A percentile compares a stretch with the other conserved stretches of the same genome.
These are phyloP conservation scores for Bifiguratus adelaidae DNA, from an alignment of 192 early-diverging fungal genomes.

Conservation along the genomic window DNA sequence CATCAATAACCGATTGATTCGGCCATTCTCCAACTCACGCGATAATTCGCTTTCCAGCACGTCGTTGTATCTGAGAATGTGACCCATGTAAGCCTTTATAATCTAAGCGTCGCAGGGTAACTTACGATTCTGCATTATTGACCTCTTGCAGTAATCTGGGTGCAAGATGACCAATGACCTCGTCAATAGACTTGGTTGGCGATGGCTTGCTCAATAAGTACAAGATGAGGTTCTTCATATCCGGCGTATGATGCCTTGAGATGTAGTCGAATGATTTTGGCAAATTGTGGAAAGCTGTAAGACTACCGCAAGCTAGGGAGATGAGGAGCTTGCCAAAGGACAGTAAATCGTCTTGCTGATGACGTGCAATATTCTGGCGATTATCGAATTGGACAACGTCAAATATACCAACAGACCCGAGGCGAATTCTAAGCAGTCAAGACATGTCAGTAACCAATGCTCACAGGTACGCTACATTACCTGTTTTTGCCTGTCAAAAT, in stretches of 20 bases:
- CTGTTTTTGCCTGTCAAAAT: constrained; percentile 78
- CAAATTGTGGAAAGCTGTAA: constrained; percentile 56
- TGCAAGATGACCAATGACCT: constrained; percentile 68
- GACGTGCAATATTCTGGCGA: constrained; percentile 42
- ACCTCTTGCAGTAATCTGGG: constrained; percentile 67
- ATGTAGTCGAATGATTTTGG: constrained; percentile 71
- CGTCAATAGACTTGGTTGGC: constrained; percentile 65
- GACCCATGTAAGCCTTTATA: no score
- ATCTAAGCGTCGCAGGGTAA: no score
- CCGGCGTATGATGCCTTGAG: constrained; percentile 59
- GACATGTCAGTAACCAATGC: neutral
- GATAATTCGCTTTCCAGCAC: constrained; percentile 65
- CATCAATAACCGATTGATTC: constrained; percentile 75
- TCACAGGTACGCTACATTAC: constrained; percentile 7
- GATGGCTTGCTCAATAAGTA: constrained; percentile 69
- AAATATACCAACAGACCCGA: constrained; percentile 63
- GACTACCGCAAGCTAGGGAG: constrained; percentile 64
- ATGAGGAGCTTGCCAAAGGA: constrained; percentile 74
- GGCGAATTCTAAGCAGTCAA: constrained; percentile 34
- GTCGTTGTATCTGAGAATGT: constrained; percentile 49
- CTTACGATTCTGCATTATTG: constrained; percentile 64
- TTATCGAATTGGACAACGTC: constrained; percentile 68
- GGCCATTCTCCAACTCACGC: constrained; percentile 86
- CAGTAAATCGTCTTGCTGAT: constrained; percentile 75
- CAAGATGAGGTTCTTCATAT: constrained; percentile 76